A percentile compares a stretch with the other conserved stretches of the same genome.
Evolutionary conservation across 768 basidiomycete genomes (phyloP).

Genomic region (Lactarius quietus): DNA sequence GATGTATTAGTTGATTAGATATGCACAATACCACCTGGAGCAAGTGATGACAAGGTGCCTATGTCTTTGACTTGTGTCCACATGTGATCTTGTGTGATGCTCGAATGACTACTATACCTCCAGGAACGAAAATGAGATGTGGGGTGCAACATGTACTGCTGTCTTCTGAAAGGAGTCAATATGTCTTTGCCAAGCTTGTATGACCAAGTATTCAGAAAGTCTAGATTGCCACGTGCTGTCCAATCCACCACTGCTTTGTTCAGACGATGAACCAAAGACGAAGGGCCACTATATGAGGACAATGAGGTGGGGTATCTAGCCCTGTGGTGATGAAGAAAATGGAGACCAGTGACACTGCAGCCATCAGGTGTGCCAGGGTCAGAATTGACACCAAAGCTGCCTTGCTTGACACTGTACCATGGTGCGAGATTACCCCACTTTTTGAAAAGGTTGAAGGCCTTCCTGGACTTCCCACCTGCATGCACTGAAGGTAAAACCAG

Average conservation of each 20-base stretch:
- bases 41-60: no score
- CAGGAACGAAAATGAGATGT: no score
- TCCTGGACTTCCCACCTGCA: conserved; percentile 24
- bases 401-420: conserved; percentile 71
- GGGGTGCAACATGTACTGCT: no score
- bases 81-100: no score
- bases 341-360: conserved; percentile 69
- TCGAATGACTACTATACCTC: no score
- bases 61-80: no score
- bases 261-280: conserved; percentile 53
- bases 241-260: conserved; percentile 53
- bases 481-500: conserved; percentile 51
- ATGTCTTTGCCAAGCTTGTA: no score
- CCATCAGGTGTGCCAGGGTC: conserved; percentile 64
- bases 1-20: no score
- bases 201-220: conserved; percentile 87
- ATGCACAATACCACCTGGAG: no score
- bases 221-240: conserved; percentile 60
- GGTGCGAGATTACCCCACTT: conserved; percentile 85
- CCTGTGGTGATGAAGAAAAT: conserved; percentile 80
- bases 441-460: conserved; percentile 62
- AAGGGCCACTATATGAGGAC: conserved; percentile 58
- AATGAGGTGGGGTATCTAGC: conserved; percentile 65
- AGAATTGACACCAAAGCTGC: conserved; percentile 69
- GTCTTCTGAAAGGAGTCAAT: no score